Percentiles rank a stretch among this genome's conserved stretches.
Conservation (phyloP, 2,329 filamentous ascomycete species). For the Stagonosporopsis chrysanthemi region DNA sequence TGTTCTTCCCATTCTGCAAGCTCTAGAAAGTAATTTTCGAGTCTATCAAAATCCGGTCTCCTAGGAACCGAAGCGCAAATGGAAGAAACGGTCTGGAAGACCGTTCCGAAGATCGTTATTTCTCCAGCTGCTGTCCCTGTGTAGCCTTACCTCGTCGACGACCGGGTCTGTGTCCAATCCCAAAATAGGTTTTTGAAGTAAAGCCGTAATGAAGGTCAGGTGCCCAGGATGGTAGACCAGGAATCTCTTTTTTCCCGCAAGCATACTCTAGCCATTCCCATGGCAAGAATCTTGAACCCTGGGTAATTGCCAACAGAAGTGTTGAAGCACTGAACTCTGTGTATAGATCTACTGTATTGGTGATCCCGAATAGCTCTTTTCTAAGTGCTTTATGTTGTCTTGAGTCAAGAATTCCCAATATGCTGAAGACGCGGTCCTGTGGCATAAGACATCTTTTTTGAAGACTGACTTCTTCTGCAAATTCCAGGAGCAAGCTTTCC, state of each 20-base stretch:
- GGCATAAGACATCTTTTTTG: background rate
- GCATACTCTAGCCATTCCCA: background rate
- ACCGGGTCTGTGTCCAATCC: background rate
- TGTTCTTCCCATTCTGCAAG: background rate
- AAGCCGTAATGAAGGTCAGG: background rate
- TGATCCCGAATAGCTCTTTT: background rate
- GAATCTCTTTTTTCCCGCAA: background rate
- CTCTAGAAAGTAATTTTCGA: background rate
- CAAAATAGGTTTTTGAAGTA: background rate
- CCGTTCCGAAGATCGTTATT: background rate
- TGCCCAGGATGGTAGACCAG: background rate
- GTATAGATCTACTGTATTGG: background rate
- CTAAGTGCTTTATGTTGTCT: background rate
- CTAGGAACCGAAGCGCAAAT: background rate
- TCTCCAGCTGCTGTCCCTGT: background rate
- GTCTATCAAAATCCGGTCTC: background rate
- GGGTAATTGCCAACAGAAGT: background rate
- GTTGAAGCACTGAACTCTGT: background rate
- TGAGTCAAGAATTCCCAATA: background rate
- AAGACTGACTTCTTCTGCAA: background rate
- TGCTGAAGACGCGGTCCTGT: background rate
- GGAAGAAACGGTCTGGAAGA: background rate
- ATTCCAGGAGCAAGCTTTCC: background rate
- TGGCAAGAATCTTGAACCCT: background rate
- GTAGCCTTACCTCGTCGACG: background rate